Base-by-base conservation (phyloP, 2,329 filamentous ascomycete genomes). In the Diaporthe aspalathi region DNA sequence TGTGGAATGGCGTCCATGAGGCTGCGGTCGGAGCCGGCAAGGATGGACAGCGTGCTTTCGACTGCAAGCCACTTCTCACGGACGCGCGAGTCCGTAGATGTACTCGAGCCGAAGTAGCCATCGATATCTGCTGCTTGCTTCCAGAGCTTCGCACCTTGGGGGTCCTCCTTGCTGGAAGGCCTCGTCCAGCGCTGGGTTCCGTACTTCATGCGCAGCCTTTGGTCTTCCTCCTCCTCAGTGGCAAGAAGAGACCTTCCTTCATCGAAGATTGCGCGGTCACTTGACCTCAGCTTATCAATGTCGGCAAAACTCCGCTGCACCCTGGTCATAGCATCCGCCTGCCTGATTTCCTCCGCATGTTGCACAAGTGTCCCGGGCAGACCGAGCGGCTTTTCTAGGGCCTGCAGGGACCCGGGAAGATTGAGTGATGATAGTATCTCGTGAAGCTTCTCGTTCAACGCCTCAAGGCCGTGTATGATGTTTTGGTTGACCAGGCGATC, bases 321-420 rank as follows among this genome's bases (percentile, higher is more conserved):
- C 35, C 93, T 87, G 70, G 92, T 90, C 40, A 97, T 84, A 0
- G 94, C 95, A 77, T 97, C 94, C 70, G 95, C 93, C 79, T 98
- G 95, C 24, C 95, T 89, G 62, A 99, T 92, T 78, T 98, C 96
- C 79, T 98, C 95, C 0, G 95, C 95, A 76, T 98, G 96, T 27
- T 96, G 93, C 3, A 94, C 89, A 2, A 99, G 83, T 20, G 90
- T 93, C 0, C 94, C 93, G 0, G 96, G 96, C 5, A 99, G 82
- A 0, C 96, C 96, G 0, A 99, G 86, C 0, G 96, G 96, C 79
- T 98, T 98, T 79, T 99, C 96, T 1, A 98, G 86, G 0, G 96
- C 96, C 79, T 99, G 96, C 5, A 99, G 83, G 1, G 95, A 97
- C 0, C 96, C 96, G 0, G 96, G 96, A 0, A 99, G 88, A 71